A percentile compares a stretch with the other conserved stretches of the same genome.
These are phyloP conservation scores for Aspergillus fischeri DNA, from an alignment of 2,329 filamentous ascomycete genomes.

Conservation along the genomic window DNA sequence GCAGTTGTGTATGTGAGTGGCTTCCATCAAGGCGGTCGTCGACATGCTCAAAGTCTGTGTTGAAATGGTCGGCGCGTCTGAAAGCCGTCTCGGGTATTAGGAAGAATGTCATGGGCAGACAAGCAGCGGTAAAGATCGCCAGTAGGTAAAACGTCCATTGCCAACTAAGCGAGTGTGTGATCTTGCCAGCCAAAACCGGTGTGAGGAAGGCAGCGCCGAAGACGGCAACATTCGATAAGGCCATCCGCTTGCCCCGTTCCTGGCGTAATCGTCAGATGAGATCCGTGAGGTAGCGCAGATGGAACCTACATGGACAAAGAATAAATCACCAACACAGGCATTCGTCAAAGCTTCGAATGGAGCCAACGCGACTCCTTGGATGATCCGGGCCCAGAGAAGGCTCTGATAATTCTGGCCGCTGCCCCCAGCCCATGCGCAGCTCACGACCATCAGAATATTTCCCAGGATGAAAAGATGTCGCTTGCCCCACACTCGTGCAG, in stretches of 20 bases:
- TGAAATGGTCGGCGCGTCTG: constrained; percentile 60
- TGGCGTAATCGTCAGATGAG: constrained; percentile 26
- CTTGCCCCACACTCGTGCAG: constrained; percentile 87
- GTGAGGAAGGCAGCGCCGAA: constrained; percentile 73
- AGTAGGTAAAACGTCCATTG: constrained; percentile 85
- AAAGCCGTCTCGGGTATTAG: constrained; percentile 84
- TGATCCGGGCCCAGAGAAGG: constrained; percentile 71
- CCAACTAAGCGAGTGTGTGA: constrained; percentile 73
- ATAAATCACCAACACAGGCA: constrained; percentile 82
- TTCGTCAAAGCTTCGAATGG: constrained; percentile 90
- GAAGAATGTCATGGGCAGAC: constrained; percentile 68
- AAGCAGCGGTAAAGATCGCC: constrained; percentile 71
- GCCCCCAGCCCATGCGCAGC: constrained; percentile 73
- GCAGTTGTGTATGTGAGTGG: constrained; percentile 11
- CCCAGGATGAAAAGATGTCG: constrained; percentile 81
- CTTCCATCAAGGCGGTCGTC: constrained; percentile 10
- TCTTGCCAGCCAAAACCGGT: constrained; percentile 85
- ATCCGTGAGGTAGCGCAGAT: not conserved
- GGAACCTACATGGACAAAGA: constrained; percentile 71
- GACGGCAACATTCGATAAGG: constrained; percentile 66
- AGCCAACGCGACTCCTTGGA: constrained; percentile 81
- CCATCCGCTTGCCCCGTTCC: constrained; percentile 81
- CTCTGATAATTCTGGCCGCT: constrained; percentile 64
- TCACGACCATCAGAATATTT: constrained; percentile 66
- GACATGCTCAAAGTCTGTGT: constrained; percentile 60